These are phyloP conservation scores for Pleurotus ostreatus DNA, from an alignment of 768 basidiomycete species.

Conservation along the genomic window DNA sequence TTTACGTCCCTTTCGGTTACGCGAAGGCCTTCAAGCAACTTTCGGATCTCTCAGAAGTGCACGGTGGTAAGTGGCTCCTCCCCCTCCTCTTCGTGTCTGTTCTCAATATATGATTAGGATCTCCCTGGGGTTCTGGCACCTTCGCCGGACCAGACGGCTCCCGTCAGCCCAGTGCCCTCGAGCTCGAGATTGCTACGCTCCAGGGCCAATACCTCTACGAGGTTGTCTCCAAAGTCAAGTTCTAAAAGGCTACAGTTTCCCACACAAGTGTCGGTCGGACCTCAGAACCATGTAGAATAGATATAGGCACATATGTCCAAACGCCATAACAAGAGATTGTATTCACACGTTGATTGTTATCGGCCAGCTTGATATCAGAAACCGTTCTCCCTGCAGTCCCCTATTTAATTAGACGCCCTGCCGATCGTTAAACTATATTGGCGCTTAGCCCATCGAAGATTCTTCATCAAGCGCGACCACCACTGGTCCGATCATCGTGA, in stretches of 20 bases:
- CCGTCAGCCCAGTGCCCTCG: slow-evolving; percentile 56
- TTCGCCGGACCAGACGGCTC: slow-evolving; percentile 50
- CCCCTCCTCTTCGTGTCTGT: neutral
- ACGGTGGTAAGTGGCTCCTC: slow-evolving; percentile 48
- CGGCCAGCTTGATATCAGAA: neutral
- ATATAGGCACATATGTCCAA: neutral
- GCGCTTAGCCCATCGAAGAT: too few relatives aligned
- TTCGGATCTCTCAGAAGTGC: slow-evolving; percentile 45
- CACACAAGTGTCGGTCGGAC: neutral
- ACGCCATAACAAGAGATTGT: neutral
- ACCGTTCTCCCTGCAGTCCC: neutral
- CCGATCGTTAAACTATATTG: too few relatives aligned
- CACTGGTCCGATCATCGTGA: too few relatives aligned
- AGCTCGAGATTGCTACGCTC: slow-evolving; percentile 50
- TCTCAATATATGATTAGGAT: slow-evolving; percentile 36
- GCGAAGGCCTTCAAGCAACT: slow-evolving; percentile 23
- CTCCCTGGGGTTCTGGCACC: slow-evolving; percentile 81
- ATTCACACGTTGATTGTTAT: neutral
- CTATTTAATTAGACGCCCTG: too few relatives aligned
- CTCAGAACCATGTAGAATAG: neutral
- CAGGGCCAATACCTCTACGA: slow-evolving; percentile 59
- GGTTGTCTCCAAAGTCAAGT: slow-evolving; percentile 37
- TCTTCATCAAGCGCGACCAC: too few relatives aligned
- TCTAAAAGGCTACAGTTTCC: slow-evolving; percentile 17
- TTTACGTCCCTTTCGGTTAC: slow-evolving; percentile 37